These are phyloP conservation scores for Vitis hybrid DNA, from an alignment of 177 flowering plant species.

Conservation along the genomic window DNA sequence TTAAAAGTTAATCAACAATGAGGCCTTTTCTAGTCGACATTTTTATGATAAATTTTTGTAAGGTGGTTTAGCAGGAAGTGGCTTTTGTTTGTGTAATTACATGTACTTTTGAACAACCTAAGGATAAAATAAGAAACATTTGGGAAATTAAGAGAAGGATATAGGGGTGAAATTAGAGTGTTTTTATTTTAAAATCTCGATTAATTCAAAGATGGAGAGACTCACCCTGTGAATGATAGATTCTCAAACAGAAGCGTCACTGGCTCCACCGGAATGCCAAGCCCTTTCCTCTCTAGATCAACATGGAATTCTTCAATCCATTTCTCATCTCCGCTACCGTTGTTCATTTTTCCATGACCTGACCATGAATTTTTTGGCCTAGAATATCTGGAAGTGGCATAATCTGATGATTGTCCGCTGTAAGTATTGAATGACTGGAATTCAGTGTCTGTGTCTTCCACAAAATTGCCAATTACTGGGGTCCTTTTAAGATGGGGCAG, in stretches of 20 bases:
- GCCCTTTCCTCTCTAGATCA: conserved; percentile 19
- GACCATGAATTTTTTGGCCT: conserved; percentile 3
- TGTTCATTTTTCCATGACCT: conserved; percentile 3
- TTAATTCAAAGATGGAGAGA: background rate
- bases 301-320: conserved; percentile 14
- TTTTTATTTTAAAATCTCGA: background rate
- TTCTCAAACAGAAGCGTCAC: conserved; percentile 21
- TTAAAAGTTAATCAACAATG: too few species aligned
- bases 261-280: conserved; percentile 22
- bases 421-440: conserved; percentile 6
- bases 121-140: too few species aligned
- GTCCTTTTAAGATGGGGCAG: conserved; percentile 24
- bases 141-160: too few species aligned
- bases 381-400: conserved; percentile 1
- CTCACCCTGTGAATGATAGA: conserved; percentile 23
- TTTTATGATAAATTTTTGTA: too few species aligned
- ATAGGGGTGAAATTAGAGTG: too few species aligned
- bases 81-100: too few species aligned
- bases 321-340: conserved; percentile 3
- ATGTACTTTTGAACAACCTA: too few species aligned
- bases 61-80: too few species aligned
- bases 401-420: background rate
- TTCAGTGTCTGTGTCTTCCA: conserved; percentile 10
- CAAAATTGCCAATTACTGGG: conserved; percentile 8
- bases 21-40: too few species aligned